These are phyloP conservation scores for Apophysomyces ossiformis DNA, from an alignment of 371 early-diverging fungal species.

Conservation along the genomic window DNA sequence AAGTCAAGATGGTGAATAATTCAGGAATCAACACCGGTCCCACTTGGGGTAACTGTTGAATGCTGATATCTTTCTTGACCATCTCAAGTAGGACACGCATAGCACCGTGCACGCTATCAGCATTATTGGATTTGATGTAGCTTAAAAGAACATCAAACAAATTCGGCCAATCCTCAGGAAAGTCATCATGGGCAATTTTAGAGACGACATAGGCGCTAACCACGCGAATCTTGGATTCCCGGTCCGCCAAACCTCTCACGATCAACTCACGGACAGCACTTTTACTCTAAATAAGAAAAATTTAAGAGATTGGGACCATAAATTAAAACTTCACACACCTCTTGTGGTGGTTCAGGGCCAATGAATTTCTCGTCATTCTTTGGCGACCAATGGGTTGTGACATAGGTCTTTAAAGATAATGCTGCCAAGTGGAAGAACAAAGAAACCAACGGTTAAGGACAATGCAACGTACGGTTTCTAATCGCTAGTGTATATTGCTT, in stretches of 20 bases:
- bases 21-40: conserved; percentile 84
- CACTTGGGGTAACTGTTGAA: conserved; percentile 81
- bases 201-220: conserved; percentile 83
- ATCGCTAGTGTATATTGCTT: neutral
- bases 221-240: conserved; percentile 65
- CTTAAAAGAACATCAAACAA: conserved; percentile 79
- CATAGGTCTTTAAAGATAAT: conserved; percentile 75
- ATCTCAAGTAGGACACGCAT: conserved; percentile 89
- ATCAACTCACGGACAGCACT: conserved; percentile 55
- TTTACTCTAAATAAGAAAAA: conserved; percentile 44
- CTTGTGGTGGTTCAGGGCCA: conserved; percentile 60
- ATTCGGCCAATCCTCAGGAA: conserved; percentile 95
- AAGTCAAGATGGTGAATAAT: conserved; percentile 73
- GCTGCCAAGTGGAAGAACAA: conserved; percentile 64
- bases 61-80: conserved; percentile 84
- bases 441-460: conserved; percentile 38
- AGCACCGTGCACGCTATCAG: conserved; percentile 83
- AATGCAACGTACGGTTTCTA: neutral
- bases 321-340: conserved; percentile 37
- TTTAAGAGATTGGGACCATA: neutral
- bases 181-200: conserved; percentile 90
- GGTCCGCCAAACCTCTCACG: conserved; percentile 60
- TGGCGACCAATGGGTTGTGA: conserved; percentile 80
- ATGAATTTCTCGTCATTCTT: conserved; percentile 61
- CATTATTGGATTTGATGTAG: conserved; percentile 67